Evolutionary conservation across 2,329 filamentous ascomycete species (phyloP).

Genomic region (Phaeosphaeria sp.): DNA sequence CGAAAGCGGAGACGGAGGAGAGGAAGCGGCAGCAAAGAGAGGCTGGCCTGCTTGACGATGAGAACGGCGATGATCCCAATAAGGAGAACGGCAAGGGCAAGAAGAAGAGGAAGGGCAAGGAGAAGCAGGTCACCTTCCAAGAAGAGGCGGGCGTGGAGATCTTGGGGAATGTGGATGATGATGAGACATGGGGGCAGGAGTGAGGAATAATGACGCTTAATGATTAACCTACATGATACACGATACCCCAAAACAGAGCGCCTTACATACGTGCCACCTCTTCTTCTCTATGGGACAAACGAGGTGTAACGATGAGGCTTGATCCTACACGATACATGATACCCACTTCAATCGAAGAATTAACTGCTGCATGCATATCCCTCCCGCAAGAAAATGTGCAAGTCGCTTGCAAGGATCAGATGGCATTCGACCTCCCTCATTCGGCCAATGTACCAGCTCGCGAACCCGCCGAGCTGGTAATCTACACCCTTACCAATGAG

Average conservation of each 20-base stretch:
- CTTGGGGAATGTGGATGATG: conserved; percentile 34
- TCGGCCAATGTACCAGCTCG: background rate
- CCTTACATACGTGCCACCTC: too few relatives aligned
- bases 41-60: conserved; percentile 29
- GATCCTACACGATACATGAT: background rate
- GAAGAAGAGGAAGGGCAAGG: conserved; percentile 40
- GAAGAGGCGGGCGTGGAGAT: conserved; percentile 40
- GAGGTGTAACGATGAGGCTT: too few relatives aligned
- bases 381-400: too few relatives aligned
- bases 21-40: conserved; percentile 44
- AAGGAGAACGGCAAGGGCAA: conserved; percentile 33
- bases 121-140: conserved; percentile 33
- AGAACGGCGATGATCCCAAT: conserved; percentile 19
- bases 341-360: too few relatives aligned
- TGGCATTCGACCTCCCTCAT: background rate
- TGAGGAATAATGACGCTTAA: background rate
- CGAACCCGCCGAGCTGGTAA: background rate
- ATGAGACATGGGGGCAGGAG: conserved; percentile 33
- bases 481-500: background rate
- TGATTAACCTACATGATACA: background rate
- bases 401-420: too few relatives aligned
- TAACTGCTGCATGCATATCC: too few relatives aligned
- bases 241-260: too few relatives aligned
- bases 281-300: too few relatives aligned
- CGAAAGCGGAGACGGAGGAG: conserved; percentile 42